Conservation (phyloP, 2,329 filamentous ascomycete species). For the Chaetomium strumarium region DNA sequence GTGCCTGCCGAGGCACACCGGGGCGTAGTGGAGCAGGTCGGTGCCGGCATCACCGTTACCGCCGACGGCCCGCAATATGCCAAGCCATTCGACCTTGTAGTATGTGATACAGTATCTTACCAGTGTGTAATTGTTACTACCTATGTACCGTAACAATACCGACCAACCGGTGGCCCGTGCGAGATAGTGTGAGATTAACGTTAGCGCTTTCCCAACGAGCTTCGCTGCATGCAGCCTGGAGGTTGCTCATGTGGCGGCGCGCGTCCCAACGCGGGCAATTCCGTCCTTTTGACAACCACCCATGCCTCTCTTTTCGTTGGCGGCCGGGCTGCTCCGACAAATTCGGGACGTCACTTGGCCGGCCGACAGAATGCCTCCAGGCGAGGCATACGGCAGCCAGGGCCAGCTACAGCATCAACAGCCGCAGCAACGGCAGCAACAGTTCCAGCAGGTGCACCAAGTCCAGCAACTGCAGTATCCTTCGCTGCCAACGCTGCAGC, state of each 20-base stretch:
- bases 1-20: conserved; percentile 13
- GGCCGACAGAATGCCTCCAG: conserved; percentile 33
- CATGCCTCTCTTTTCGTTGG: conserved; percentile 21
- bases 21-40: conserved; percentile 1
- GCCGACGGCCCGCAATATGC: not conserved
- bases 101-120: no score
- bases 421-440: conserved; percentile 26
- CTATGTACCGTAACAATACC: no score
- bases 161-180: not conserved
- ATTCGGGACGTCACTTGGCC: conserved; percentile 25
- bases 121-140: no score
- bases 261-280: conserved; percentile 3
- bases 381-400: conserved; percentile 36
- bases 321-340: conserved; percentile 19
- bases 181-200: not conserved
- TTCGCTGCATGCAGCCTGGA: conserved; percentile 10
- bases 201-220: conserved; percentile 3
- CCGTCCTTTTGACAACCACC: not conserved
- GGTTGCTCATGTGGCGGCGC: not conserved
- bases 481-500: conserved; percentile 18
- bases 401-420: conserved; percentile 20
- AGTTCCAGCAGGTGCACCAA: conserved; percentile 25
- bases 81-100: no score
- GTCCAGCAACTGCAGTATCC: conserved; percentile 24
- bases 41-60: conserved; percentile 4